These are phyloP conservation scores for Pyrenula aspistea DNA, from an alignment of 495 filamentous ascomycete genomes.

Conservation along the genomic window DNA sequence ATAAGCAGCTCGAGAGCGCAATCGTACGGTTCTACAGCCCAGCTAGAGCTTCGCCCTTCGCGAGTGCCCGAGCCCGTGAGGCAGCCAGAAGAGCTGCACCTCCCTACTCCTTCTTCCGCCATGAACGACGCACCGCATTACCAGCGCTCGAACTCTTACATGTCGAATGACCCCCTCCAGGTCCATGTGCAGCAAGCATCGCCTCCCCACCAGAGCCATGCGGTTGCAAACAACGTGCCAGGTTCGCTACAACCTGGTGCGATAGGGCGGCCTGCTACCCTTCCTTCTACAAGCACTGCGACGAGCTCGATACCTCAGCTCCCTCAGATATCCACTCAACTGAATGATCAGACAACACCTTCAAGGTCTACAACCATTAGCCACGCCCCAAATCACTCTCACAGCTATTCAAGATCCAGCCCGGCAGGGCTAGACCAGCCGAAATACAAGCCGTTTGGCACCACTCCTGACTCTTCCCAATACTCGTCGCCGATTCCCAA, in stretches of 20 bases:
- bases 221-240: constrained; percentile 38
- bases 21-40: not conserved
- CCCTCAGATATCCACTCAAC: constrained; percentile 42
- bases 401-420: constrained; percentile 72
- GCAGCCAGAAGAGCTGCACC: constrained; percentile 66
- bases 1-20: not conserved
- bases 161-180: constrained; percentile 37
- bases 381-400: constrained; percentile 42
- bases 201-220: constrained; percentile 45
- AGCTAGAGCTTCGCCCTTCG: not conserved
- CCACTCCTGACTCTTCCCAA: constrained; percentile 53
- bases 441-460: constrained; percentile 60
- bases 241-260: constrained; percentile 61
- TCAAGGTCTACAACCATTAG: constrained; percentile 48
- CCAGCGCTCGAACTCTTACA: constrained; percentile 38
- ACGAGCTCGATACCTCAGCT: constrained; percentile 58
- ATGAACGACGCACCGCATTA: constrained; percentile 30
- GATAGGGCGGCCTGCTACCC: constrained; percentile 46
- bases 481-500: constrained; percentile 55
- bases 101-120: constrained; percentile 42
- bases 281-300: constrained; percentile 56
- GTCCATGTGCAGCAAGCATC: constrained; percentile 58
- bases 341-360: constrained; percentile 50
- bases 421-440: constrained; percentile 64
- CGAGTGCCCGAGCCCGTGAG: constrained; percentile 11